A percentile compares a stretch with the other conserved stretches of the same genome.
These are phyloP conservation scores for Blastocystis sp. DNA, from an alignment of 352 stramenopile genomes.

Conservation along the genomic window DNA sequence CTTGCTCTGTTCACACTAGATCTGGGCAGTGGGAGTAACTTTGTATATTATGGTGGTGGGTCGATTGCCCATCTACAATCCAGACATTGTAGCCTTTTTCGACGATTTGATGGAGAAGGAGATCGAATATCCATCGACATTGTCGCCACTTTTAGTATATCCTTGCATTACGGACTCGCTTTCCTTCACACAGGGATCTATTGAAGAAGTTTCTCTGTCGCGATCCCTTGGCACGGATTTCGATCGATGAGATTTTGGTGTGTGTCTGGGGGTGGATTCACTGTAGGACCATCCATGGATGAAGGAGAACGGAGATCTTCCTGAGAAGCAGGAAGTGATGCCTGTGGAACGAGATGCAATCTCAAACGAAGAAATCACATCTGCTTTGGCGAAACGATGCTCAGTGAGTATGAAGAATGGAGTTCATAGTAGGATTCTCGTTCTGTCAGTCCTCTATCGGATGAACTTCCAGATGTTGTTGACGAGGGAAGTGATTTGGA, in stretches of 20 bases:
- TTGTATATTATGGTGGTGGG: slow-evolving; percentile 78
- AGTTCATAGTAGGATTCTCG: neutral
- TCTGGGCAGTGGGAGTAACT: slow-evolving; percentile 80
- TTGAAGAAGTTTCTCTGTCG: slow-evolving; percentile 79
- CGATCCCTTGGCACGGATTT: slow-evolving; percentile 72
- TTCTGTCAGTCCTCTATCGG: neutral
- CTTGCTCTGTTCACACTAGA: slow-evolving; percentile 66
- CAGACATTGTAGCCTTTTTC: slow-evolving; percentile 21
- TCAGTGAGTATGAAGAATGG: neutral
- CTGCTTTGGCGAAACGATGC: neutral
- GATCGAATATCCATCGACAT: neutral
- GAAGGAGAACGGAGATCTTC: neutral
- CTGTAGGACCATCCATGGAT: slow-evolving; percentile 34
- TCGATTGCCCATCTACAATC: slow-evolving; percentile 39
- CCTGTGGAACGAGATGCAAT: neutral
- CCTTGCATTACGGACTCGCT: slow-evolving; percentile 69
- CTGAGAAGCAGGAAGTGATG: neutral
- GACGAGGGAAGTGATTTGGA: neutral
- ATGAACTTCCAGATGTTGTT: neutral
- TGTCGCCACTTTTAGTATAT: slow-evolving; percentile 56
- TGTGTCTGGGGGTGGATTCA: neutral
- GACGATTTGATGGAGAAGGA: slow-evolving; percentile 19
- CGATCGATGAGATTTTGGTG: slow-evolving; percentile 72
- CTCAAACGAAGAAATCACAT: neutral
- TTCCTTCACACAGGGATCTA: slow-evolving; percentile 77